Conservation (phyloP, 2,329 filamentous ascomycete species). For the Clonostachys chloroleuca region DNA sequence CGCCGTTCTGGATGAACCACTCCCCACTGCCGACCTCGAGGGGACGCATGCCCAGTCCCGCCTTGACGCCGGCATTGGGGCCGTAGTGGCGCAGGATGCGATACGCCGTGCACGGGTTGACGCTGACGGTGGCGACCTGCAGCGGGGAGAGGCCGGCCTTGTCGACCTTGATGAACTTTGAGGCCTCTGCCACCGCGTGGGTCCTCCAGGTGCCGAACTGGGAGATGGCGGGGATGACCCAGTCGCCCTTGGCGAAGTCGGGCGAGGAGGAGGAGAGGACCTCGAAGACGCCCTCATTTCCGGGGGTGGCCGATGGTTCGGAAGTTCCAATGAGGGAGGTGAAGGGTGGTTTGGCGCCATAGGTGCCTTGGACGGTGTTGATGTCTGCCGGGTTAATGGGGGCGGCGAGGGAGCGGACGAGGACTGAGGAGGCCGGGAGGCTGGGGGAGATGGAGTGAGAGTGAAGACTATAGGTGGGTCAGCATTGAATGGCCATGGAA, state of each 20-base stretch:
- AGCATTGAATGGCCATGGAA: not conserved
- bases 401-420: constrained; percentile 82
- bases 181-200: constrained; percentile 64
- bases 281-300: constrained; percentile 93
- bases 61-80: constrained; percentile 35
- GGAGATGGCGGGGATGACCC: constrained; percentile 83
- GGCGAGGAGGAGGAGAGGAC: constrained; percentile 59
- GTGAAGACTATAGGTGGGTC: constrained; percentile 48
- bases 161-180: constrained; percentile 64
- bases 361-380: constrained; percentile 96
- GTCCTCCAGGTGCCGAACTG: constrained; percentile 94
- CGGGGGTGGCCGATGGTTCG: constrained; percentile 71
- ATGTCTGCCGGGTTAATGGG: constrained; percentile 97
- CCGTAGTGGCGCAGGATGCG: constrained; percentile 84
- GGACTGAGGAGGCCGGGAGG: constrained; percentile 60
- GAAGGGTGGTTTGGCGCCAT: constrained; percentile 80
- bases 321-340: constrained; percentile 71
- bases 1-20: constrained; percentile 97
- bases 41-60: constrained; percentile 37
- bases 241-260: constrained; percentile 70
- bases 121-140: constrained; percentile 82
- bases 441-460: constrained; percentile 73
- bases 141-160: constrained; percentile 65
- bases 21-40: constrained; percentile 54
- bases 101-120: constrained; percentile 94